Percentiles rank a stretch among this genome's conserved stretches.
These are phyloP conservation scores for Fragilaria radians DNA, from an alignment of 108 stramenopile species.

Conservation along the genomic window DNA sequence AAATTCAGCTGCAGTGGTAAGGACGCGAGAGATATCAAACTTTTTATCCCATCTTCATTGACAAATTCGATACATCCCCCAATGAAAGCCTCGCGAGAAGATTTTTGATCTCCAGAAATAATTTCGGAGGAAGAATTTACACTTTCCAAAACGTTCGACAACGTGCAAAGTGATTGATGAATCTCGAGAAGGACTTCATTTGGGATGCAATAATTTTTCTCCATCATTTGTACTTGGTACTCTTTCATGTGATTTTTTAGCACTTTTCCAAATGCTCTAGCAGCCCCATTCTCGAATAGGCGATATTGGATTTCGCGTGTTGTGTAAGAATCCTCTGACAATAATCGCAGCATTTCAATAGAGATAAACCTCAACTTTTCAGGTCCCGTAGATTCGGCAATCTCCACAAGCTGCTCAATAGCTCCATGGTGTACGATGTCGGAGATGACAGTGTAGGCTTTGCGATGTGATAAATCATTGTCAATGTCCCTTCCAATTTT, in stretches of 20 bases:
- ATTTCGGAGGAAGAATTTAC: no score
- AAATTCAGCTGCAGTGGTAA: no score
- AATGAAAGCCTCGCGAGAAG: no score
- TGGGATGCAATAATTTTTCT: no score
- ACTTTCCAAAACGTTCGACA: slow-evolving; percentile 52
- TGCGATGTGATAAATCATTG: background rate
- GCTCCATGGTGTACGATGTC: slow-evolving; percentile 58
- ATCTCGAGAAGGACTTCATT: no score
- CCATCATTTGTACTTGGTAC: no score
- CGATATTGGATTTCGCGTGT: slow-evolving; percentile 28
- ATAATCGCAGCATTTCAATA: slow-evolving; percentile 39
- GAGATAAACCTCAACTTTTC: slow-evolving; percentile 38
- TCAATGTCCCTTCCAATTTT: background rate
- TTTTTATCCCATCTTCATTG: no score
- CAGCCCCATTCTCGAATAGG: slow-evolving; percentile 43
- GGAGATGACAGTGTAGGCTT: slow-evolving; percentile 1
- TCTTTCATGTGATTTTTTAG: slow-evolving; percentile 22
- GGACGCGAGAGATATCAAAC: no score
- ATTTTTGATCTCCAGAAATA: no score
- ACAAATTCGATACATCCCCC: no score
- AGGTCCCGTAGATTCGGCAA: slow-evolving; percentile 25
- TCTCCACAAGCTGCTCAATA: slow-evolving; percentile 42
- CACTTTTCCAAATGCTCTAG: slow-evolving; percentile 34
- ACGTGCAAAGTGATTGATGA: slow-evolving; percentile 36
- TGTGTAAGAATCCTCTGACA: slow-evolving; percentile 51